Base-by-base conservation (phyloP, 768 basidiomycete genomes). In the Podaxis sp. region DNA sequence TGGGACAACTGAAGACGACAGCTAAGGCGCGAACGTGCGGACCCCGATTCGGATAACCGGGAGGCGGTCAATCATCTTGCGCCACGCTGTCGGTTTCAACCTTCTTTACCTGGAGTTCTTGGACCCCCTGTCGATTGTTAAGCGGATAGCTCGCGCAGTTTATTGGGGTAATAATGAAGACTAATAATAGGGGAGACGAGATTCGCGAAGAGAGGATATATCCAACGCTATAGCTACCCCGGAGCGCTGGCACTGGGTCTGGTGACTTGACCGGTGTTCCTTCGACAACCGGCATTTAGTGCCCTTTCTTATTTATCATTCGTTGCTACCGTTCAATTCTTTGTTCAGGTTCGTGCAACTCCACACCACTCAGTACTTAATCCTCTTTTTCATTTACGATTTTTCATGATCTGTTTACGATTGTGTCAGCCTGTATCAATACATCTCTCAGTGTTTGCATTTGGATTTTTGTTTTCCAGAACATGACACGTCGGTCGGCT, bases 21-120 rank as follows among this genome's bases (percentile, higher is more conserved):
- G 44, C n/a, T 46, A 46, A 46, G 19, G 44, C 17, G 56, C 57
- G 33, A 48, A 51, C 33, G 44, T 51, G 52, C 52, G 38, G 58
- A 59, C 49, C 49, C 58, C 51, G 49, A 52, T 59, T 59, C 33
- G 58, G 58, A 39, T 59, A 13, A 59, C 22, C 19, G 17, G 19
- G n/a, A 46, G 39, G 33, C 30, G 24, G n/a, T 59, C 57, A 11
- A 22, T 39, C 36, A 26, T 17, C 46, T 15, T 33, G 17, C 19
- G n/a, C 19, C 44, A 38, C 46, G 33, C 5, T 13, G 28, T 9
- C 46, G 30, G 5, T 59, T 36, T 59, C 39, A 39, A n/a, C 36
- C 2, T 33, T 52, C 33, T 59, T 38, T 38, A 39, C 36, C 36
- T 30, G 57, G 19, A 17, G 13, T 22, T 30, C 26, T 44, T 30